Evolutionary conservation across 495 filamentous ascomycete genomes (phyloP), one percentile per base, ranked within the genome.

Genomic region (Xylaria sp.): DNA sequence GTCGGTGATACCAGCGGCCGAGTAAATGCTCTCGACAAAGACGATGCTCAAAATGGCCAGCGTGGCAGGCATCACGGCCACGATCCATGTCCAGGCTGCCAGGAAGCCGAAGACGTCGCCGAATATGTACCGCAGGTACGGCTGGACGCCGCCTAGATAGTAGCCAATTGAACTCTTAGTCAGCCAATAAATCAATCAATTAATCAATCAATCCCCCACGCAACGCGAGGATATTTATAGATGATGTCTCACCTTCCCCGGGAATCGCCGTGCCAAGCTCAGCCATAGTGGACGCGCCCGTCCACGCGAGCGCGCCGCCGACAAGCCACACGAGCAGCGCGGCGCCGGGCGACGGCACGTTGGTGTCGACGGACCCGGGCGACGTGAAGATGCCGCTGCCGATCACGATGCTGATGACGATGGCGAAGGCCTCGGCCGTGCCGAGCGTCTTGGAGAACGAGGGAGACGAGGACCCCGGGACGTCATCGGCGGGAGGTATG

Each of bases 31-130:
- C 79, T 90, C 88, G 5, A 87, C 78, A 62, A 90, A 89, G n/a
- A 89, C 83, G 65, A 90, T 86, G 76, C 83, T 84, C 11, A 89
- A 78, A 29, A 88, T 89, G 6, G 87, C 88, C 41, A 88, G 77
- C 0, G 87, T 85, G 0, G 86, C 83, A 2, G 88, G 88, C 84
- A 86, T 89, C 15, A 87, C 83, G 17, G 84, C 85, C 1, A 86
- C 83, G 57, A 89, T 83, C 87, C 87, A 89, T 0, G 83, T 87
- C 87, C 87, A 90, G 0, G 86, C 86, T 0, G 83, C 82, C 17
- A 88, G 69, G 72, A 87, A 88, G 24, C 84, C 88, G 71, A 85
- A 81, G 0, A 85, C 73, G 61, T 89, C 86, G 1, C 88, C 88
- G 69, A 83, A 90, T 29, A 87, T 85, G 77, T 88, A 82, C 66